Evolutionary conservation across 176 grass and related monocot genomes (phyloP).

Genomic region (Thinopyrum elongatum): DNA sequence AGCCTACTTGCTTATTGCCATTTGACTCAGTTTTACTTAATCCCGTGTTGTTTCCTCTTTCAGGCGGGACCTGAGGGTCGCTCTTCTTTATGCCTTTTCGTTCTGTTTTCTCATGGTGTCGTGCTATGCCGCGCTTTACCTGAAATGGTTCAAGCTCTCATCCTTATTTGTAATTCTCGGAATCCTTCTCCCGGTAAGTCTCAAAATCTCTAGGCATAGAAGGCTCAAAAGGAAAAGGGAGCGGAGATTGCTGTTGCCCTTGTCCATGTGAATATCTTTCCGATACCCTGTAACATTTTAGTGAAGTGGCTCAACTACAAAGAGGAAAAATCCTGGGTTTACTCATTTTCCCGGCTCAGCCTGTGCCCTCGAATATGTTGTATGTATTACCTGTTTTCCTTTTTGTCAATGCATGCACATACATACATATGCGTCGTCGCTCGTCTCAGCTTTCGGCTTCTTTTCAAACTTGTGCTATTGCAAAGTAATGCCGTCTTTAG

Average conservation of each 20-base stretch:
- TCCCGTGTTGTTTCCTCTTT: slow-evolving; percentile 23
- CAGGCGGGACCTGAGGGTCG: slow-evolving; percentile 75
- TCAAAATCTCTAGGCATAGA: slow-evolving; percentile 91
- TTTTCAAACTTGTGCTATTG: background rate
- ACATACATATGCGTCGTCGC: background rate
- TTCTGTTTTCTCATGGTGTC: slow-evolving; percentile 83
- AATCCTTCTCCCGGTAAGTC: slow-evolving; percentile 67
- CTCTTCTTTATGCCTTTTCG: slow-evolving; percentile 57
- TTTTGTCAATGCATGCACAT: slow-evolving; percentile 13
- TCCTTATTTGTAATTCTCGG: slow-evolving; percentile 55
- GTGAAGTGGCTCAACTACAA: slow-evolving; percentile 41
- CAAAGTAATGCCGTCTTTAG: slow-evolving; percentile 10
- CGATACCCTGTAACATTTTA: slow-evolving; percentile 44
- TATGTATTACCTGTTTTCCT: background rate
- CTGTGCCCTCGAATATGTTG: slow-evolving; percentile 19
- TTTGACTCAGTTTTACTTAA: slow-evolving; percentile 9
- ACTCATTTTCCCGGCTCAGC: slow-evolving; percentile 10
- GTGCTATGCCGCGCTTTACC: slow-evolving; percentile 54
- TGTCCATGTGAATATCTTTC: slow-evolving; percentile 89
- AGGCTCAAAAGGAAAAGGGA: slow-evolving; percentile 84
- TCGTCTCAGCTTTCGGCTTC: background rate
- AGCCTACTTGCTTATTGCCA: background rate
- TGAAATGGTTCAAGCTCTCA: slow-evolving; percentile 68
- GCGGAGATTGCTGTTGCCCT: slow-evolving; percentile 80
- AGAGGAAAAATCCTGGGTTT: slow-evolving; percentile 33